Conservation (phyloP, 164 flowering plant genomes). For the Vitis rupestris region DNA sequence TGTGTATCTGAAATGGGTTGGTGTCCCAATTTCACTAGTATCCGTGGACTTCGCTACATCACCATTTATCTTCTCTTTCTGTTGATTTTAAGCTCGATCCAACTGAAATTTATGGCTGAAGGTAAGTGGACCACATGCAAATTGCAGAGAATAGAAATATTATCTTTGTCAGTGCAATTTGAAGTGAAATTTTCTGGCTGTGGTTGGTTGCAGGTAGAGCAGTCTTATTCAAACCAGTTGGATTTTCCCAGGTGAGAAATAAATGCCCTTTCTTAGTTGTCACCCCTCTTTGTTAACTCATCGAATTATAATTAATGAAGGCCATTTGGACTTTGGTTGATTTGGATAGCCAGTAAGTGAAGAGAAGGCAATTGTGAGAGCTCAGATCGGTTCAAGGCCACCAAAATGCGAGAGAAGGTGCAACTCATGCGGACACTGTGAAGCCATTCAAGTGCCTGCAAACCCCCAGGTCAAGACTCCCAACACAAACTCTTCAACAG, state of each 20-base stretch:
- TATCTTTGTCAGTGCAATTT: background rate
- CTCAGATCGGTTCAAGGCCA: constrained; percentile 59
- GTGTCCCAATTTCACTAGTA: background rate
- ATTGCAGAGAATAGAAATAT: background rate
- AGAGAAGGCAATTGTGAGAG: constrained; percentile 28
- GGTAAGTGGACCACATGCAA: constrained; percentile 12
- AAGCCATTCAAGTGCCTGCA: constrained; percentile 66
- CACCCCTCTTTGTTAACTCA: background rate
- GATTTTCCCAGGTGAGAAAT: constrained; percentile 15
- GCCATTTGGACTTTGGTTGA: background rate
- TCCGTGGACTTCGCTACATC: background rate
- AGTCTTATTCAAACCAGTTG: constrained; percentile 1
- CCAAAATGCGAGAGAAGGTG: constrained; percentile 58
- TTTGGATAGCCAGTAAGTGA: constrained; percentile 17
- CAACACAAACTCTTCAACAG: constrained; percentile 14
- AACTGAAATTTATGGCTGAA: constrained; percentile 22
- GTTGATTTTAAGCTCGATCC: constrained; percentile 21
- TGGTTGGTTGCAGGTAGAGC: constrained; percentile 20
- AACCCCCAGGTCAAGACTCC: constrained; percentile 36
- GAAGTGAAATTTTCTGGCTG: background rate
- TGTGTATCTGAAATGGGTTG: constrained; percentile 10
- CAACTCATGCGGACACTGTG: constrained; percentile 52
- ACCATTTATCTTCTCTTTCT: constrained; percentile 14
- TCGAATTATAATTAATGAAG: background rate
- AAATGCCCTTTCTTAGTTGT: background rate